Evolutionary conservation across 1,139 yeast species (phyloP).

Genomic region (Candida pseudoviswanathii): DNA sequence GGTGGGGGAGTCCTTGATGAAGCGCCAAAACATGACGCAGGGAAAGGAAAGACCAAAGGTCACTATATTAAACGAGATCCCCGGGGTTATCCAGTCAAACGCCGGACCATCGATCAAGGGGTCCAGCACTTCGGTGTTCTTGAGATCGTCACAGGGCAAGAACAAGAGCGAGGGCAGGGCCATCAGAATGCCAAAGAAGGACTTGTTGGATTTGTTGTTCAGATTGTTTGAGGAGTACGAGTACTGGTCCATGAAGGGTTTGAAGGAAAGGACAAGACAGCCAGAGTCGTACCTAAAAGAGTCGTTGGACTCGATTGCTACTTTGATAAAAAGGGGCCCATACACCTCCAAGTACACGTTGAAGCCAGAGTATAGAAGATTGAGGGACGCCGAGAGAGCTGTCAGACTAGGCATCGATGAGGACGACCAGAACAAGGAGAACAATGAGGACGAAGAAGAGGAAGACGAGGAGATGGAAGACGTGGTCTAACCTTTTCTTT

Average conservation of each 20-base stretch:
- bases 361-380: constrained; percentile 85
- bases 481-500: constrained; percentile 12
- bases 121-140: constrained; percentile 61
- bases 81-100: constrained; percentile 83
- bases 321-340: constrained; percentile 91
- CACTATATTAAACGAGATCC: constrained; percentile 77
- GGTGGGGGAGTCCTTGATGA: constrained; percentile 51
- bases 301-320: constrained; percentile 86
- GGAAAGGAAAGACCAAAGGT: constrained; percentile 65
- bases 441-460: constrained; percentile 46
- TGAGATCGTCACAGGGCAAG: constrained; percentile 41
- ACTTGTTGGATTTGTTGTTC: constrained; percentile 84
- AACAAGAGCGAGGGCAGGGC: constrained; percentile 77
- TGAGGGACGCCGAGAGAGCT: constrained; percentile 76
- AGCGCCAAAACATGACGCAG: constrained; percentile 51
- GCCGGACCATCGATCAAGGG: constrained; percentile 83
- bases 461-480: constrained; percentile 52
- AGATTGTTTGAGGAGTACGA: constrained; percentile 91
- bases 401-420: constrained; percentile 53
- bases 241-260: constrained; percentile 94
- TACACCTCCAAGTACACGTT: constrained; percentile 89
- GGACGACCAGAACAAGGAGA: constrained; percentile 45
- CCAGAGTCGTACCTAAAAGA: constrained; percentile 94
- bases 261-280: constrained; percentile 91
- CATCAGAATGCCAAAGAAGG: constrained; percentile 91